phyloP scores from a whole-genome alignment of 768 basidiomycete species.

The Agrocybe pediades region DNA sequence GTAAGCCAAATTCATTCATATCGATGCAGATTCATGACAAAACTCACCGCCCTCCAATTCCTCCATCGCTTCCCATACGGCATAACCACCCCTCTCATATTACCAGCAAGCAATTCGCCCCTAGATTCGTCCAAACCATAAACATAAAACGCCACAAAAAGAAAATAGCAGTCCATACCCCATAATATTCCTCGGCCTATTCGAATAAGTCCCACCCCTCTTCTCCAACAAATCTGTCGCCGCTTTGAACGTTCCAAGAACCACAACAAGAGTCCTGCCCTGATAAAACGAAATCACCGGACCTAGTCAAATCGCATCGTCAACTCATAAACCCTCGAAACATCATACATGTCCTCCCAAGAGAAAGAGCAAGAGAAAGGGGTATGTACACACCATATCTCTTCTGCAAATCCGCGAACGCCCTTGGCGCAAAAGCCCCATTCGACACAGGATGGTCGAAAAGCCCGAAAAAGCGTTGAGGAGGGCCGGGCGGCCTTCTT shows the following conservation, averaged over 20 bases:
- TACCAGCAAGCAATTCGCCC: constrained; percentile 32
- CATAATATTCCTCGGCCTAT: constrained; percentile 32
- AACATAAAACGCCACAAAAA: background rate
- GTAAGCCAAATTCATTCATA: constrained; percentile 1
- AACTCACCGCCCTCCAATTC: constrained; percentile 34
- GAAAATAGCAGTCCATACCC: constrained; percentile 14
- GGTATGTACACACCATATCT: constrained; percentile 5
- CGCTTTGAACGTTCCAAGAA: constrained; percentile 25
- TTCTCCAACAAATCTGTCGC: constrained; percentile 34
- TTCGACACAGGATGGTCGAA: background rate
- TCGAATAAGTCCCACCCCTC: constrained; percentile 33
- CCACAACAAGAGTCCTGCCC: constrained; percentile 14
- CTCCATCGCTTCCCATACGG: constrained; percentile 32
- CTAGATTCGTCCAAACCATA: background rate
- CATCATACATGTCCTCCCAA: no score
- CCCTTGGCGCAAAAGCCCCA: constrained; percentile 1
- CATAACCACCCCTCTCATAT: constrained; percentile 34
- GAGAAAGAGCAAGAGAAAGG: no score
- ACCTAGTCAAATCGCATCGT: no score
- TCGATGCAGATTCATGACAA: background rate
- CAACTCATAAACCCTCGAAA: no score
- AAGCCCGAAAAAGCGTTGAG: background rate
- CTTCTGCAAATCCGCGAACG: constrained; percentile 9
- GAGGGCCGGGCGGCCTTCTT: background rate
- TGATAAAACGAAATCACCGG: constrained; percentile 16